Evolutionary conservation across 73 alveolate genomes (phyloP).

Genomic region (Paramecium bursaria): DNA sequence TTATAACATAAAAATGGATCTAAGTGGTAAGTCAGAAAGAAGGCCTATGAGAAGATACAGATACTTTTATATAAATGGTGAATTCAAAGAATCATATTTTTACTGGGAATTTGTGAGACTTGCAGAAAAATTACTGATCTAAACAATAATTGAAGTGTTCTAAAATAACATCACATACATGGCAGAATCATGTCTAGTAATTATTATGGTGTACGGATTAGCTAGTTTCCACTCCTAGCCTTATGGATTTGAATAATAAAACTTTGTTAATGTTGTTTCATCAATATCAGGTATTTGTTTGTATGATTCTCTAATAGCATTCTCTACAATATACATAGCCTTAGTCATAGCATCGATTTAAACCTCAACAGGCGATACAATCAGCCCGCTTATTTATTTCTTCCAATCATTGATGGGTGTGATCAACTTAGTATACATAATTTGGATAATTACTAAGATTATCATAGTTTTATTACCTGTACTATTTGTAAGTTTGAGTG

Average conservation of each 20-base stretch:
- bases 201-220: conserved; percentile 26
- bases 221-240: conserved; percentile 26
- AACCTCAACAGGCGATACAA: neutral
- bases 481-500: conserved; percentile 25
- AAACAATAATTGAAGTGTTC: conserved; percentile 37
- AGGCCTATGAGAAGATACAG: conserved; percentile 29
- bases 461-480: conserved; percentile 43
- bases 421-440: neutral
- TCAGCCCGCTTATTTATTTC: neutral
- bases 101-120: conserved; percentile 64
- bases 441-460: conserved; percentile 21
- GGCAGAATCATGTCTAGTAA: conserved; percentile 46
- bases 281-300: too few relatives aligned
- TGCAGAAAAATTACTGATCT: conserved; percentile 3
- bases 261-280: conserved; percentile 47
- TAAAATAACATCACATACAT: neutral
- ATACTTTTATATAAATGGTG: conserved; percentile 57
- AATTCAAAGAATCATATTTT: conserved; percentile 25
- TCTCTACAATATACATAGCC: conserved; percentile 29
- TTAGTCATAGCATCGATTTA: conserved; percentile 22
- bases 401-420: conserved; percentile 7
- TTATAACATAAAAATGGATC: conserved; percentile 30
- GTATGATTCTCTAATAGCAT: too few relatives aligned
- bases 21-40: conserved; percentile 9
- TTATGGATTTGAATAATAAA: conserved; percentile 52